Base-by-base conservation (phyloP, 2,329 filamentous ascomycete genomes). In the Cladosporium phlei region DNA sequence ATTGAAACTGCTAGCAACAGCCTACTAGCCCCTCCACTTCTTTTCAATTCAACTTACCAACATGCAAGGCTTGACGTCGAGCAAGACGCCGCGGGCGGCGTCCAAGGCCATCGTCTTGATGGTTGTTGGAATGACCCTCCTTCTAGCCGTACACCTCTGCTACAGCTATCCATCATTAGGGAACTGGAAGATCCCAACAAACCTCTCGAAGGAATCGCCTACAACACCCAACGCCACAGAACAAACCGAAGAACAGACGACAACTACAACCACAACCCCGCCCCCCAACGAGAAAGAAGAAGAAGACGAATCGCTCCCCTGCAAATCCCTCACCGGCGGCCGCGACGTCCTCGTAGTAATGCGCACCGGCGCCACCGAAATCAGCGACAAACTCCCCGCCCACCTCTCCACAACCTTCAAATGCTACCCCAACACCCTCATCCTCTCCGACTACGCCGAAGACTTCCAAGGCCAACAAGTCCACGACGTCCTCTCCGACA, bases 401-500 rank as follows among this genome's bases (percentile, higher is more conserved):
- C 77, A 80, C 54, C 70, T 79, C 48, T 59, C 68, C 40, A 77
- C 75, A 1, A 77, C 76, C 0, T 66, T 81, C 16, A 67, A 69
- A 52, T 82, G 78, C 63, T 69, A 77, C 32, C 72, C 75, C 24
- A 65, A 79, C 59, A 75, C 73, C 43, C 69, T 74, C 40, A 73
- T 82, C 55, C 80, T 78, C 63, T 81, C 78, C 50, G 79, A 82
- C 59, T 75, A 75, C 45, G 70, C 72, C 20, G 72, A 77, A 58
- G 61, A 69, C 7, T 72, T 80, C 38, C 65, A 70, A 9, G 76
- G 76, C 22, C 45, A 57, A 27, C 42, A 59, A 16, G 51, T 62
- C 6, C 52, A 58, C 35, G 67, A 71, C 47, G 67, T 65, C 12
- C 59, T 71, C 11, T 58, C 56, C 30, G 52, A 59, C 7, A 59